phyloP scores from a whole-genome alignment of 2,329 filamentous ascomycete genomes.

The Chrysoporthe austroafricana region DNA sequence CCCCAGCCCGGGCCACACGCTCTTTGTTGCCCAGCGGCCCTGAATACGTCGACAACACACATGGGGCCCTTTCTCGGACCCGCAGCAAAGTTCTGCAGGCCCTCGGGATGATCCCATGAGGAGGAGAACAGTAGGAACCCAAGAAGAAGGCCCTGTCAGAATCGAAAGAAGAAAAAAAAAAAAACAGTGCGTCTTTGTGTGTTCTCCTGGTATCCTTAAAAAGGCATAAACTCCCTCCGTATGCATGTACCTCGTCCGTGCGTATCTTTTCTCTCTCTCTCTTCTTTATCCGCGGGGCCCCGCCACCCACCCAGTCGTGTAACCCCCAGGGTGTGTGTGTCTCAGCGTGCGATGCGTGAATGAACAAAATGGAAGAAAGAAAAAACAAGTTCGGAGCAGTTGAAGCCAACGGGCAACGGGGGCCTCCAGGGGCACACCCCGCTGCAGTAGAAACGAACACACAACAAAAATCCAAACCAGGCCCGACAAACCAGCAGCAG shows the following conservation, averaged over 20 bases:
- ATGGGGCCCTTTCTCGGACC: background rate
- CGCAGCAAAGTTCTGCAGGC: too few relatives aligned
- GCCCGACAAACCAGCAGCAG: too few relatives aligned
- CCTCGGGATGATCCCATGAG: background rate
- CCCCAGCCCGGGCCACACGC: too few relatives aligned
- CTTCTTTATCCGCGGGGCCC: background rate
- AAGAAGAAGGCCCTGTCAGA: background rate
- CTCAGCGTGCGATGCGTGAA: background rate
- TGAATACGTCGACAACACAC: too few relatives aligned
- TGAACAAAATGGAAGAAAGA: background rate
- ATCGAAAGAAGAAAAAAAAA: background rate
- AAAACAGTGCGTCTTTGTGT: background rate
- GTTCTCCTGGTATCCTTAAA: constrained; percentile 4
- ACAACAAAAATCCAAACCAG: too few relatives aligned
- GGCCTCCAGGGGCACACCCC: too few relatives aligned
- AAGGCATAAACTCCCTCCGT: constrained; percentile 10
- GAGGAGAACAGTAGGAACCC: background rate
- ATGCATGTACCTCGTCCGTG: background rate
- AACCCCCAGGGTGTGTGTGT: background rate
- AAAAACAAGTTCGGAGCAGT: background rate
- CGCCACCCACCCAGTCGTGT: background rate
- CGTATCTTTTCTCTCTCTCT: constrained; percentile 1
- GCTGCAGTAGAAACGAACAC: too few relatives aligned
- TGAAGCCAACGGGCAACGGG: too few relatives aligned
- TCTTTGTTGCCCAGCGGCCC: too few relatives aligned